phyloP scores from a whole-genome alignment of 352 stramenopile species.

The Globisporangium mamillatum region DNA sequence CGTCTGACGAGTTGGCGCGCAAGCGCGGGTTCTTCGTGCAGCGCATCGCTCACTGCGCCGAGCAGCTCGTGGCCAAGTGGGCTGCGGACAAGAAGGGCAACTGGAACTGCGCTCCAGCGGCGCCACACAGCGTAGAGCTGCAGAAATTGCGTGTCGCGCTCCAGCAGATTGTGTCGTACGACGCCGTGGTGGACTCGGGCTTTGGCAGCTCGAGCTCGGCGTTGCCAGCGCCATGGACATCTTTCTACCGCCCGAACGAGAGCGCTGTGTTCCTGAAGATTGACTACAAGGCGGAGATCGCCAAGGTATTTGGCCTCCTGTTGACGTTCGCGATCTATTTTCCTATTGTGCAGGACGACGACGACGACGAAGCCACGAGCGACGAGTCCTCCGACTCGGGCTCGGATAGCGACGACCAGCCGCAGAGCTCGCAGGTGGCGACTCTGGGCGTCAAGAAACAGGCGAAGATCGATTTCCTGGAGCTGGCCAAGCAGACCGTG shows the following conservation, averaged over 20 bases:
- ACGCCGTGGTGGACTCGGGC: slow-evolving; percentile 19
- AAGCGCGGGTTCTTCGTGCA: slow-evolving; percentile 40
- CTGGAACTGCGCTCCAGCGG: slow-evolving; percentile 32
- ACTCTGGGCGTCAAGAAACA: background rate
- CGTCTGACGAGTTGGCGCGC: slow-evolving; percentile 22
- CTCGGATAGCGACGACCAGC: slow-evolving; percentile 27
- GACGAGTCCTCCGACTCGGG: slow-evolving; percentile 44
- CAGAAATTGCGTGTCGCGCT: slow-evolving; percentile 38
- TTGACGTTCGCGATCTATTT: slow-evolving; percentile 51
- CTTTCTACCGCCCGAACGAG: slow-evolving; percentile 49
- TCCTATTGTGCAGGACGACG: slow-evolving; percentile 35
- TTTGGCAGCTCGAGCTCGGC: background rate
- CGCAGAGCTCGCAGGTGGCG: slow-evolving; percentile 4
- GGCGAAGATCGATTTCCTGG: slow-evolving; percentile 23
- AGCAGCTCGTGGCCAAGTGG: slow-evolving; percentile 17
- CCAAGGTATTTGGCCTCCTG: slow-evolving; percentile 46
- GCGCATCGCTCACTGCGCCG: slow-evolving; percentile 22
- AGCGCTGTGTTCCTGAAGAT: slow-evolving; percentile 28
- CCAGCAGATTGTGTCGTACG: slow-evolving; percentile 39
- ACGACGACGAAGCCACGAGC: slow-evolving; percentile 24
- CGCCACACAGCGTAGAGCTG: slow-evolving; percentile 25
- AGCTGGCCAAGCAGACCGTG: slow-evolving; percentile 33
- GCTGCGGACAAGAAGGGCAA: slow-evolving; percentile 19
- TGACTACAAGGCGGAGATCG: slow-evolving; percentile 40
- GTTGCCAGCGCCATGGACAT: slow-evolving; percentile 38